These are phyloP conservation scores for Nemania serpens DNA, from an alignment of 2,329 filamentous ascomycete genomes.

Conservation along the genomic window DNA sequence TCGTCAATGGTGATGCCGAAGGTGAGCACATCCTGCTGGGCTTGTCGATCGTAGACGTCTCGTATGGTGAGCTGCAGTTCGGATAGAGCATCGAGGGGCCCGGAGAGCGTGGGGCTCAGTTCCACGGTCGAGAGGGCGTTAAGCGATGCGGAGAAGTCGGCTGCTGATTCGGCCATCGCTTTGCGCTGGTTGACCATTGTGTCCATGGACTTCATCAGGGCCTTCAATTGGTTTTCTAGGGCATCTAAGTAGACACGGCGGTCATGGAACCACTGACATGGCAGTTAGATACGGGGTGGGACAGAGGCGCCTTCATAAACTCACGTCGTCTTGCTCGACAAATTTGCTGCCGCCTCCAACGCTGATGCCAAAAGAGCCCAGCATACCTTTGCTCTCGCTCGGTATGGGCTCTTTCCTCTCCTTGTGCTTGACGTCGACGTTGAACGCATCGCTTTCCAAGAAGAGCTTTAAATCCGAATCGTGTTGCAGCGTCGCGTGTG, in stretches of 20 bases:
- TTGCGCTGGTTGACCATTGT: constrained; percentile 90
- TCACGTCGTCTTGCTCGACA: constrained; percentile 93
- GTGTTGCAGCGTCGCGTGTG: constrained; percentile 87
- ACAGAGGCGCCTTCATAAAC: constrained; percentile 40
- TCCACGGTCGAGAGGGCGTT: constrained; percentile 92
- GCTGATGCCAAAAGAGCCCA: constrained; percentile 80
- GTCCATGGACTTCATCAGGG: constrained; percentile 90
- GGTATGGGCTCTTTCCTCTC: constrained; percentile 86
- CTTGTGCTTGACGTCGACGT: constrained; percentile 96
- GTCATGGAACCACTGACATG: constrained; percentile 88
- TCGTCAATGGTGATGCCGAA: constrained; percentile 98
- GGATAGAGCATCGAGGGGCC: constrained; percentile 86
- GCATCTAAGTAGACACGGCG: constrained; percentile 93
- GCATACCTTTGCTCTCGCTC: constrained; percentile 89
- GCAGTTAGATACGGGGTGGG: constrained; percentile 26
- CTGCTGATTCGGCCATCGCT: constrained; percentile 88
- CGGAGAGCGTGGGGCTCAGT: constrained; percentile 84
- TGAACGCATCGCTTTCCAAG: constrained; percentile 94
- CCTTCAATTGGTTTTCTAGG: constrained; percentile 87
- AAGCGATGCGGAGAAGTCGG: constrained; percentile 91
- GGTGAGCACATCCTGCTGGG: constrained; percentile 94
- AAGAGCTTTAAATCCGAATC: constrained; percentile 95
- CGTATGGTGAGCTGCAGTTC: constrained; percentile 92
- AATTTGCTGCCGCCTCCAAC: constrained; percentile 85
- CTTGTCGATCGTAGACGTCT: constrained; percentile 94